Evolutionary conservation across 2,329 filamentous ascomycete species (phyloP), one percentile per base, ranked within the genome.

Genomic region (Alternaria hordeiaustralica): DNA sequence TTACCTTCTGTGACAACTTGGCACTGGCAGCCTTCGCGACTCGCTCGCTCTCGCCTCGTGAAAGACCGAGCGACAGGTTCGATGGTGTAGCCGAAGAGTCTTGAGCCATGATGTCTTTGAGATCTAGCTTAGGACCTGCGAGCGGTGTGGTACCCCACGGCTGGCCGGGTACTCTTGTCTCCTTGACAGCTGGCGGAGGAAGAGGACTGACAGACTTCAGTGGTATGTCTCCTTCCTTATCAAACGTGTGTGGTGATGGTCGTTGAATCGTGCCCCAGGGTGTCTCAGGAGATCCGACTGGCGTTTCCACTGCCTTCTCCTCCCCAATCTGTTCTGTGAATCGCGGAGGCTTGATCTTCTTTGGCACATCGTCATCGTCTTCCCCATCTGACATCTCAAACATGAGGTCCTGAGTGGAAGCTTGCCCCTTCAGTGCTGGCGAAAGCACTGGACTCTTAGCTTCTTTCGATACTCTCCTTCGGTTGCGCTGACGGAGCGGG

Each of bases 311-410:
- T 4, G 45, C 15, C 4, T 59, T 60, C n/a, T 70, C 68, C 11
- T 61, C 62, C 13, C 41, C 43, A 12, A 46, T 54, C 9, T 26
- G 15, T 6, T 58, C 64, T 5, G 59, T 66, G 36, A 78, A 77
- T 6, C 55, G 70, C 12, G 69, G 75, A 6, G 69, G 68, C n/a
- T 66, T 72, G 54, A 77, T 74, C 30, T 65, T 70, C 8, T 66
- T 57, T 2, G 51, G 11, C 6, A 45, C 9, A 11, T 56, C 63
- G 6, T 60, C 54, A 4, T 67, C 62, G 6, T 74, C 73, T 15
- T 78, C 86, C 46, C 94, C 93, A 41, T 96, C 94, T 62, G 97
- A 95, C 94, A 97, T 97, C 68, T 93, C 89, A 75, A 97, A 97
- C 79, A 97, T 97, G 58, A 97, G 85, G 70, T 97, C 94, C 41